Percentiles rank a stretch among this genome's conserved stretches.
phyloP scores from a whole-genome alignment of 129 eudicot species.

The Saussurea involucrata region DNA sequence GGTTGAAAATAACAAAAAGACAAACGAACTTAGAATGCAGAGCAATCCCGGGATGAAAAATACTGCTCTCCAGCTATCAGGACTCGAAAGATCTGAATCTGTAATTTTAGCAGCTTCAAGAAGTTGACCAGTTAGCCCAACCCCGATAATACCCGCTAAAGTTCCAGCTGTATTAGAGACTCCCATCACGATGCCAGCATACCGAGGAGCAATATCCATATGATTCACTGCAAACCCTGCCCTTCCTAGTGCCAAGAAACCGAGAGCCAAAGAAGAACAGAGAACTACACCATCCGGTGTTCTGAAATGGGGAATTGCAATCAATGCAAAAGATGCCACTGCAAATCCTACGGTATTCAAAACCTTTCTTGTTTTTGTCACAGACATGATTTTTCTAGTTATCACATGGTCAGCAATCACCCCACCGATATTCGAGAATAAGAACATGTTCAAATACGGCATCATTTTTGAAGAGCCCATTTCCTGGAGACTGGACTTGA shows the following conservation, averaged over 20 bases:
- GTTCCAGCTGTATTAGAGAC: conserved; percentile 95
- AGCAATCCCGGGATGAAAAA: conserved; percentile 72
- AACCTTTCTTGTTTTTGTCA: conserved; percentile 71
- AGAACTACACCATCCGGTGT: conserved; percentile 74
- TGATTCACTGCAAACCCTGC: conserved; percentile 97
- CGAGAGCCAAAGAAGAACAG: conserved; percentile 83
- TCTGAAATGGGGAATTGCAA: conserved; percentile 71
- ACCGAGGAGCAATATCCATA: conserved; percentile 90
- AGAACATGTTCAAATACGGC: conserved; percentile 91
- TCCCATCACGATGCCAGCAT: conserved; percentile 95
- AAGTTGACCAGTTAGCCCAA: conserved; percentile 76
- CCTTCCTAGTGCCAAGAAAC: conserved; percentile 87
- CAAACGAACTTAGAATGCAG: conserved; percentile 63
- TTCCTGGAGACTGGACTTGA: conserved; percentile 76
- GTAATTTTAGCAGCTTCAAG: conserved; percentile 81
- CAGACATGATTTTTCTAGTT: conserved; percentile 65
- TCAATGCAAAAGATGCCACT: conserved; percentile 77
- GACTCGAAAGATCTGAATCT: conserved; percentile 55
- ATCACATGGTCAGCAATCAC: conserved; percentile 82
- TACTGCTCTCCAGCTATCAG: conserved; percentile 82
- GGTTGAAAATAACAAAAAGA: conserved; percentile 65
- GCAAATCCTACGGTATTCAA: conserved; percentile 70
- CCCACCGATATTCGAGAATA: conserved; percentile 91
- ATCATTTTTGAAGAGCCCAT: conserved; percentile 97
- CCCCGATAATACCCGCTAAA: conserved; percentile 85